Base-by-base conservation (phyloP, 306 rosid species). In the Cyclanthera cordifolia region DNA sequence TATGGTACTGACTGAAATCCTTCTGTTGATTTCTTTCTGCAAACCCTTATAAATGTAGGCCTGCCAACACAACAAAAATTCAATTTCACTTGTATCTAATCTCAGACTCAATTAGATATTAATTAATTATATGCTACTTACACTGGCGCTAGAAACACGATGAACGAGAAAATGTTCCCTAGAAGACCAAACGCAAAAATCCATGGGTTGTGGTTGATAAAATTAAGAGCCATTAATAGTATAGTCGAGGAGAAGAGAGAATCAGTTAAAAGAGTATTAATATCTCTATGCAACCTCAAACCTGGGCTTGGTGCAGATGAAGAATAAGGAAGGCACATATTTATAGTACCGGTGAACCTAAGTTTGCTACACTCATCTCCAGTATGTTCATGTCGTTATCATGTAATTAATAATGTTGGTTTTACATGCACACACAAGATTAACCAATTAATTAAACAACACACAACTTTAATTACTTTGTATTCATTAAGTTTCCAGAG, bases 1-100 rank as follows among this genome's bases (percentile, higher is more conserved):
- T 94, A 94, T 1, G 99, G 96, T 52, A 90, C 80, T 46, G 96
- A 77, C 28, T 94, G 99, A 66, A 80, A 94, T 43, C 96, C 97
- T 39, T 86, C 97, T 0, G 91, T 79, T 0, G 97, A 78, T 86
- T 90, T 94, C 79, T 81, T 94, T 83, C 84, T 94, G 78, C 64
- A 80, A 15, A 93, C 75, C 68, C 72, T 84, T 74, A 84, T 74
- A 75, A 93, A 93, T 4, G 99, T 93, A 50, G 96, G 99, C 46
- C 99, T 93, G 81, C 76, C 76, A 79, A 5, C 63, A 24, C 55
- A 14, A 58, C 15, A 1, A 16, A 4, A 43, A 3, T 4, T 2
- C 32, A 28, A n/a, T n/a, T n/a, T n/a, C n/a, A n/a, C n/a, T n/a
- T n/a, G n/a, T n/a, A n/a, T n/a, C n/a, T n/a, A n/a, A n/a, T n/a